Evolutionary conservation across 2,329 filamentous ascomycete genomes (phyloP), one percentile per base, ranked within the genome.

Genomic region (Clarireedia monteithiana): DNA sequence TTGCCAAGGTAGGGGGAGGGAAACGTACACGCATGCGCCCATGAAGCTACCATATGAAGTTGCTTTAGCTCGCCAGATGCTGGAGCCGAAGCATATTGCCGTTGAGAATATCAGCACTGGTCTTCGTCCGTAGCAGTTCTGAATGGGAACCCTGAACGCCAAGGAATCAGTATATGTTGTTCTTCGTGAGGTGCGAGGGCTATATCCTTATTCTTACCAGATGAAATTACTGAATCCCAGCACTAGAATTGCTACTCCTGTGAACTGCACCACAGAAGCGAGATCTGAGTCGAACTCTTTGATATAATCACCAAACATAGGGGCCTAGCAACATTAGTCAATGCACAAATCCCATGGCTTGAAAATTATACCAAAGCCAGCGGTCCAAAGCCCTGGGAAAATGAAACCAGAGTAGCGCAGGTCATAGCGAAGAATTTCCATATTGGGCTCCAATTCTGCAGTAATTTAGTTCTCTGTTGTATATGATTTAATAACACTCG

Each of bases 1-100:
- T 26, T 14, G 12, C 24, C 38, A 14, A 9, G 34, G 24, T 14
- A 10, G 55, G 7, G 7, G 10, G 23, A 7, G 12, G 38, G 6
- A 49, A 26, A 59, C 64, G 55, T 54, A 67, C 60, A 82, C 73
- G 55, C 73, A 83, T 50, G 77, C 82, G 4, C 81, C 83, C 80
- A 86, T 84, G 65, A 85, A 86, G 49, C 77, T 80, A 50, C 72
- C 71, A 64, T 86, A 86, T 0, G 74, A 75, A 15, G 71, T 77
- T 5, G 83, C 81, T 49, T 71, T 71, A 0, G 82, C 83, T 59
- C 81, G 75, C 76, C 75, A 78, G 10, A 79, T 71, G 49, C 73
- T 77, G 46, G 69, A 71, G 6, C 69, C 62, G 34, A 72, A 72
- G 36, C 76, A 74, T n/a, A 80, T 66, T 12, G 74, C 60, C 4